Percentiles rank a stretch among this genome's conserved stretches.
Evolutionary conservation across 768 basidiomycete species (phyloP).

Genomic region (Crepidotus variabilis): DNA sequence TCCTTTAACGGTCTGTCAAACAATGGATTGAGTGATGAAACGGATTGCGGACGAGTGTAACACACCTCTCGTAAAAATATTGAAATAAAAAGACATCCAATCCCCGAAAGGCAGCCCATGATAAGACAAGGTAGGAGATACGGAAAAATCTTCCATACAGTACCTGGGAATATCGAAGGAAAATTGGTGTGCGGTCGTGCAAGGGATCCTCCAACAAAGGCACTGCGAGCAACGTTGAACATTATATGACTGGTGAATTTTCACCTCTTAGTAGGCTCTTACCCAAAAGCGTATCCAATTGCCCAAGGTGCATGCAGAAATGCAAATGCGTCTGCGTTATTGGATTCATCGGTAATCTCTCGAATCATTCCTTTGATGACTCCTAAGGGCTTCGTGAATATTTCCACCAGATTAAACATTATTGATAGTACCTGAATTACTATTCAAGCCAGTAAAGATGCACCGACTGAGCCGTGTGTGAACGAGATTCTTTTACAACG

Average conservation of each 20-base stretch:
- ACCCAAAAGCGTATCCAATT: constrained; percentile 24
- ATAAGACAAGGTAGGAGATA: constrained; percentile 22
- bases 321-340: constrained; percentile 30
- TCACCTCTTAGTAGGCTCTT: not conserved
- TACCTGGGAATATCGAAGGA: constrained; percentile 12
- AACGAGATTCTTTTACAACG: not conserved
- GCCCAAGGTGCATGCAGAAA: constrained; percentile 26
- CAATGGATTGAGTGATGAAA: not conserved
- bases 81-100: constrained; percentile 13
- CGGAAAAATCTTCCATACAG: constrained; percentile 19
- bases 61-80: constrained; percentile 18
- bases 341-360: constrained; percentile 56
- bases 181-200: constrained; percentile 20
- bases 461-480: constrained; percentile 29
- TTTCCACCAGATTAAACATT: not conserved
- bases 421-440: constrained; percentile 26
- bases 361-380: constrained; percentile 38
- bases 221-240: constrained; percentile 8
- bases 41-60: not conserved
- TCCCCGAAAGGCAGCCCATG: constrained; percentile 10
- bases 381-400: constrained; percentile 30
- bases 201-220: constrained; percentile 22
- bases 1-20: not conserved
- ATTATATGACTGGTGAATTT: not conserved
- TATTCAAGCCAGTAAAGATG: constrained; percentile 53